A percentile compares a stretch with the other conserved stretches of the same genome.
These are phyloP conservation scores for Carex arenaria DNA, from an alignment of 202 grass and related monocot genomes.

Conservation along the genomic window DNA sequence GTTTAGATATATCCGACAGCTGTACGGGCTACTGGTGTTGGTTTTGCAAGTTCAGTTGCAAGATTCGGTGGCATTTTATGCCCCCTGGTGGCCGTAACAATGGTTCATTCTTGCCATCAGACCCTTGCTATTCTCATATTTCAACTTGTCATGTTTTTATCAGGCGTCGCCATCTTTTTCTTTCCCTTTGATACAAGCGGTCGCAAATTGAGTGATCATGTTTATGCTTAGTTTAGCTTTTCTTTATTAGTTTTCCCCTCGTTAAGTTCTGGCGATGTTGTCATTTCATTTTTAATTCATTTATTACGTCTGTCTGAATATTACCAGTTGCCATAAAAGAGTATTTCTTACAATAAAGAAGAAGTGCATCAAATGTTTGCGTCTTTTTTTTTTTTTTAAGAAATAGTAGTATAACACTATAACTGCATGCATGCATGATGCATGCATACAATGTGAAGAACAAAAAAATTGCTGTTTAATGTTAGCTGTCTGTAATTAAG, in stretches of 20 bases:
- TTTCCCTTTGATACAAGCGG: slow-evolving; percentile 82
- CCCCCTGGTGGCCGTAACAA: slow-evolving; percentile 65
- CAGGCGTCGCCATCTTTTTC: slow-evolving; percentile 43
- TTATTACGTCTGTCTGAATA: not conserved
- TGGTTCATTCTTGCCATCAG: slow-evolving; percentile 79
- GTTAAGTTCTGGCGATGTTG: not conserved
- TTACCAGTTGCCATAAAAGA: not conserved
- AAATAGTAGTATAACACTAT: too few relatives aligned
- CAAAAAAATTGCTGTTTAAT: not conserved
- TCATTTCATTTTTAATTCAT: not conserved
- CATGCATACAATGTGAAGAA: too few relatives aligned
- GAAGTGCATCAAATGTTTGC: not conserved
- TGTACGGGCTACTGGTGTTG: slow-evolving; percentile 67
- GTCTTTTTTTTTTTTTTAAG: not conserved
- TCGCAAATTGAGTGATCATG: slow-evolving; percentile 64
- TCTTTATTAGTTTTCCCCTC: slow-evolving; percentile 1
- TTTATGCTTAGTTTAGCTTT: slow-evolving; percentile 26
- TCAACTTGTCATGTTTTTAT: slow-evolving; percentile 57
- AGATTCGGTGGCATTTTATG: slow-evolving; percentile 81
- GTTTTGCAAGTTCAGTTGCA: slow-evolving; percentile 62
- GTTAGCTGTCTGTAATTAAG: not conserved
- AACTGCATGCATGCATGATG: not conserved
- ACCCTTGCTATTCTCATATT: slow-evolving; percentile 58
- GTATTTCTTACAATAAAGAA: not conserved
- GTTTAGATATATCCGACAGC: slow-evolving; percentile 86